Conservation (phyloP, 306 rosid genomes). For the Rubus parviflorus region DNA sequence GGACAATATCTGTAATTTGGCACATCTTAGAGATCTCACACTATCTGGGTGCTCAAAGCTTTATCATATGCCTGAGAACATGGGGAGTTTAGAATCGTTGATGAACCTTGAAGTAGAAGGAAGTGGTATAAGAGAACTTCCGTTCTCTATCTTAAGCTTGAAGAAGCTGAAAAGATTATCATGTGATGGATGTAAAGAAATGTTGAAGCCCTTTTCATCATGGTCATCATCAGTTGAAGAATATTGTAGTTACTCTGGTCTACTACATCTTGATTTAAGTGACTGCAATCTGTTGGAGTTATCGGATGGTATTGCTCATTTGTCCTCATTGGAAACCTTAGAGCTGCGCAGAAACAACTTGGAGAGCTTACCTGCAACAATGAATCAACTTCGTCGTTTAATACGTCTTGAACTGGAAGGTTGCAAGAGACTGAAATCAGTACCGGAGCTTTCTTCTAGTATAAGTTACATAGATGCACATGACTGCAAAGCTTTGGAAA, state of each 20-base stretch:
- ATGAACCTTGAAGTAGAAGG: background rate
- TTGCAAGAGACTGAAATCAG: background rate
- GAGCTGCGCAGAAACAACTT: background rate
- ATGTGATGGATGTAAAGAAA: background rate
- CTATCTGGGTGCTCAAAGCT: background rate
- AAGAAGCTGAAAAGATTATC: background rate
- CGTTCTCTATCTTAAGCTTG: background rate
- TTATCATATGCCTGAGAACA: background rate
- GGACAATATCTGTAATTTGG: background rate
- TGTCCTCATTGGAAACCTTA: background rate
- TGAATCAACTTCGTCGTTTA: background rate
- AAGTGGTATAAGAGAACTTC: background rate
- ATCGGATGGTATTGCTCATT: background rate
- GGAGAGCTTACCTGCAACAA: background rate
- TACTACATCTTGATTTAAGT: background rate
- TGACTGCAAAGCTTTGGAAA: background rate
- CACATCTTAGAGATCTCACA: background rate
- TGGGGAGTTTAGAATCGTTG: background rate
- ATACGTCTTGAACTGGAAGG: background rate
- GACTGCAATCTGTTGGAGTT: background rate
- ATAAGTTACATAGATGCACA: background rate
- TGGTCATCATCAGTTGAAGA: background rate
- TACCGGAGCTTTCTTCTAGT: background rate
- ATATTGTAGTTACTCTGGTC: background rate
- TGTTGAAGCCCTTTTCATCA: background rate